Evolutionary conservation across 257 asterid genomes (phyloP).

Genomic region (Lycium barbarum): DNA sequence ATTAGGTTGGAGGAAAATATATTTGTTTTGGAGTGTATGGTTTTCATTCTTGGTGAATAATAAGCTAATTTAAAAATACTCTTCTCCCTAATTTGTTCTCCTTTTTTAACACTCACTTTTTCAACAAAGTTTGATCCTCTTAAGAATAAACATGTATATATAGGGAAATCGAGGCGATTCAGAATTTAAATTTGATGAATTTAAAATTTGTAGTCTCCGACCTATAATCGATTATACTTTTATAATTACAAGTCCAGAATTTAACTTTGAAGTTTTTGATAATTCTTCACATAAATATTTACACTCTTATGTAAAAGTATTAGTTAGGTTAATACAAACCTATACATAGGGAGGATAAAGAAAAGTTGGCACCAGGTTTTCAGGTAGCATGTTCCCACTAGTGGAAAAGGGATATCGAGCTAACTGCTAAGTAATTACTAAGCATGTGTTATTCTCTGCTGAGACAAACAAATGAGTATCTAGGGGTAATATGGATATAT

Average conservation of each 20-base stretch:
- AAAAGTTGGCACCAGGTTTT: constrained; percentile 39
- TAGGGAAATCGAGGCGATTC: background rate
- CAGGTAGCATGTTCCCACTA: constrained; percentile 48
- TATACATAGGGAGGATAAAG: background rate
- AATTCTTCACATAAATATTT: background rate
- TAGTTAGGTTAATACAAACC: too few species aligned
- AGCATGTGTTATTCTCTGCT: constrained; percentile 32
- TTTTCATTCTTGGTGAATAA: background rate
- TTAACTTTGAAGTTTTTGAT: too few species aligned
- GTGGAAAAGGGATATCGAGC: constrained; percentile 36
- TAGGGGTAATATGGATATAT: background rate
- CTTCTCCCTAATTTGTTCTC: too few species aligned
- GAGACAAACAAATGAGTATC: background rate
- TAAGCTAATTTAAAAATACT: too few species aligned
- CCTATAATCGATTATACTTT: background rate
- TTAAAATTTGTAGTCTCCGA: background rate
- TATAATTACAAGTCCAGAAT: background rate
- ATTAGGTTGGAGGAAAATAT: too few species aligned
- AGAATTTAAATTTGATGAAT: background rate
- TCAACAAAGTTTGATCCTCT: too few species aligned
- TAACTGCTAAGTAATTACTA: constrained; percentile 33
- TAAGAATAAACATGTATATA: too few species aligned
- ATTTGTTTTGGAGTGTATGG: too few species aligned
- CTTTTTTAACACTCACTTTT: too few species aligned
- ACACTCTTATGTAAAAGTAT: too few species aligned